Conservation (phyloP, 2,329 filamentous ascomycete genomes). For the Pseudogymnoascus sp. region DNA sequence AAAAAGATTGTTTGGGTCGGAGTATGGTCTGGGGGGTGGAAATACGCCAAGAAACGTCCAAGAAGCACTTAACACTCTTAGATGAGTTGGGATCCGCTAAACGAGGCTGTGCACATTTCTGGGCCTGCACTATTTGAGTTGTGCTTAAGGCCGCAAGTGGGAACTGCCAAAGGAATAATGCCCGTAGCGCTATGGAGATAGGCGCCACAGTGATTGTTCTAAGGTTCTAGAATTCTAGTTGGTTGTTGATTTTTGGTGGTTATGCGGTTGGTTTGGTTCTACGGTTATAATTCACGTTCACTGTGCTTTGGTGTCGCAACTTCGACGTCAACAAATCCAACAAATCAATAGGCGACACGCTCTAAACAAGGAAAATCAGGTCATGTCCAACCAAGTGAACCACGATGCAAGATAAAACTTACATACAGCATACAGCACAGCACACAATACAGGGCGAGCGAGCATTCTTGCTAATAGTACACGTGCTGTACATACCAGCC, state of each 20-base stretch:
- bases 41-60: background rate
- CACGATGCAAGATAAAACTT: background rate
- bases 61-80: background rate
- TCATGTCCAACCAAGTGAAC: background rate
- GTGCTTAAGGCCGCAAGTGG: background rate
- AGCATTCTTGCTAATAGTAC: background rate
- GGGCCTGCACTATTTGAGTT: background rate
- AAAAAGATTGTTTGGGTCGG: background rate
- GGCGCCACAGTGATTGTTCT: background rate
- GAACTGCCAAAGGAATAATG: background rate
- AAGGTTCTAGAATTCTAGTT: background rate
- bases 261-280: background rate
- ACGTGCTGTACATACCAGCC: background rate
- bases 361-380: background rate
- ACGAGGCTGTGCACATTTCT: background rate
- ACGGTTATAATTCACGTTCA: background rate
- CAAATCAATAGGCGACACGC: background rate
- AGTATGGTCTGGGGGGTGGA: background rate
- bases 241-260: background rate
- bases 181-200: background rate
- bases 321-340: background rate
- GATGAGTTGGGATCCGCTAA: background rate
- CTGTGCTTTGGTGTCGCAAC: background rate
- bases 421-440: background rate
- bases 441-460: background rate